Evolutionary conservation across 768 basidiomycete genomes (phyloP).

Genomic region (Gloeopeniophorella convolvens): DNA sequence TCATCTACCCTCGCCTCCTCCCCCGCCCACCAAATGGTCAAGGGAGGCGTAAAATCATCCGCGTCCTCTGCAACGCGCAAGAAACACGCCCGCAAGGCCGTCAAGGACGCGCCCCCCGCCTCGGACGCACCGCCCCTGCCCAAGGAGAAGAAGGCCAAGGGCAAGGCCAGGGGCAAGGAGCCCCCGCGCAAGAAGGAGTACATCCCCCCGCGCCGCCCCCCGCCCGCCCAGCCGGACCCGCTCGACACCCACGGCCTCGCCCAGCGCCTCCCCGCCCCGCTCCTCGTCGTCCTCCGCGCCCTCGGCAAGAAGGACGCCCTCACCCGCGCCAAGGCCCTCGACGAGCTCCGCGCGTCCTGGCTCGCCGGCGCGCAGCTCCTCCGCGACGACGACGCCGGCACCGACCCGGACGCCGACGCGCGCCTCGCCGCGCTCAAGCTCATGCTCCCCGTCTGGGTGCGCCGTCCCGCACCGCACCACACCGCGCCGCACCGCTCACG

Average conservation of each 20-base stretch:
- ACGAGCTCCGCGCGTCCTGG: slow-evolving; percentile 71
- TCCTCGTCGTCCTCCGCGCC: slow-evolving; percentile 73
- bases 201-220: slow-evolving; percentile 78
- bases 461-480: slow-evolving; percentile 26
- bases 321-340: slow-evolving; percentile 78
- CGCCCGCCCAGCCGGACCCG: slow-evolving; percentile 72
- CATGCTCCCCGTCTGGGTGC: slow-evolving; percentile 88
- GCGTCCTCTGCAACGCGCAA: slow-evolving; percentile 84
- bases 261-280: slow-evolving; percentile 66
- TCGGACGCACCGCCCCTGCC: slow-evolving; percentile 32
- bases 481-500: too few relatives aligned
- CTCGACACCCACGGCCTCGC: slow-evolving; percentile 79
- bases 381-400: slow-evolving; percentile 2
- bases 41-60: slow-evolving; percentile 56
- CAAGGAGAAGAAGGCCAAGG: slow-evolving; percentile 44
- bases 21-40: slow-evolving; percentile 31
- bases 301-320: slow-evolving; percentile 86
- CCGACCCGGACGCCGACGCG: slow-evolving; percentile 37
- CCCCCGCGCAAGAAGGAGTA: slow-evolving; percentile 81
- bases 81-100: slow-evolving; percentile 81
- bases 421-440: slow-evolving; percentile 39
- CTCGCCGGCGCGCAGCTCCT: slow-evolving; percentile 41
- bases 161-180: slow-evolving; percentile 47
- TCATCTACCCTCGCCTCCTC: background rate
- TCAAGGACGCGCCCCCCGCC: slow-evolving; percentile 23